Evolutionary conservation across 192 early-diverging fungal genomes (phyloP), one percentile per base, ranked within the genome.

Genomic region (Backusella sp.): DNA sequence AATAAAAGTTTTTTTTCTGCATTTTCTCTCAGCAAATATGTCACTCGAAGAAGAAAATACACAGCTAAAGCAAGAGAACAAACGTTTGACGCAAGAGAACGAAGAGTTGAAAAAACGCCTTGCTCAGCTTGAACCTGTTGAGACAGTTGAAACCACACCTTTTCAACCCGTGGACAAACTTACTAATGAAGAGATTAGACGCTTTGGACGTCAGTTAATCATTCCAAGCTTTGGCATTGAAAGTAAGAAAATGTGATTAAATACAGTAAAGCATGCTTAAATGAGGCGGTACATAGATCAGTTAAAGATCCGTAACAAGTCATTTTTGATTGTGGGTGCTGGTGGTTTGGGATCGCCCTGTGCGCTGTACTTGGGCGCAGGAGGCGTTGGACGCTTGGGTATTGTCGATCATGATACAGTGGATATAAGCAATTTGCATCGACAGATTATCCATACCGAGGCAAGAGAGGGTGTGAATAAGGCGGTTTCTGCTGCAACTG

Each of bases 261-360:
- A 17, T 42, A 32, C 36, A 11, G 26, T n/a, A 0, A 0, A 52
- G 6, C 36, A 53, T 69, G 68, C 46, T 49, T 49, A 49, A 70
- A 17, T 35, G 44, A n/a, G 7, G 5, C 2, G 0, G 21, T 26
- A 53, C 56, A 68, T 80, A 90, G 97, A 91, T 28, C 96, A 97
- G 82, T 77, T 93, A 53, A 88, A 85, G 42, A 81, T 99, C 52
- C 85, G 87, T 15, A 92, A 94, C 72, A 84, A 91, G 21, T 84
- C 90, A 0, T 92, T 96, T 62, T 84, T 98, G 7, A 85, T 99
- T 4, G 95, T 97, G 3, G 97, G 97, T 6, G 92, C 95, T n/a
- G 98, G 98, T 72, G 98, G 98, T 1, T 88, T 99, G 12, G 98
- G 98, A 0, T 88, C 96, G 3, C 94, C 98, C 6, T 93, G 90